Evolutionary conservation across 805 yeast species (phyloP).

Genomic region (Cyberlindnera amylophila): DNA sequence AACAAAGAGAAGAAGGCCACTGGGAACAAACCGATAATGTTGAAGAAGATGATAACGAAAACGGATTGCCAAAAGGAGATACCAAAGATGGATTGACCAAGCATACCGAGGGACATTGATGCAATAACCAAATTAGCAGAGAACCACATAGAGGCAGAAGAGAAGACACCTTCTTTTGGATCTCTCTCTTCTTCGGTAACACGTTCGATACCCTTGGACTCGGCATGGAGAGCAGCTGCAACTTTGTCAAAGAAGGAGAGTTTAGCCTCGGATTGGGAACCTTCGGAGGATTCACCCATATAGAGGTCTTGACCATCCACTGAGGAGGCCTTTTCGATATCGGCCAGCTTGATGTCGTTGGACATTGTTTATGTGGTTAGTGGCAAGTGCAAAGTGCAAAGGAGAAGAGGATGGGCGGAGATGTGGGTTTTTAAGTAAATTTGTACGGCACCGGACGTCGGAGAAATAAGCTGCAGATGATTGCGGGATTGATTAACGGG

Average conservation of each 20-base stretch:
- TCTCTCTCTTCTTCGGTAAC: conserved; percentile 76
- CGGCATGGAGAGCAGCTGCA: conserved; percentile 36
- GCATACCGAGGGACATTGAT: conserved; percentile 72
- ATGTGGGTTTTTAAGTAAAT: background rate
- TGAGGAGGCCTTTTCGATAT: conserved; percentile 23
- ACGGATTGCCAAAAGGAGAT: conserved; percentile 73
- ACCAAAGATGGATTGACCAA: conserved; percentile 60
- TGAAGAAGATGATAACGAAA: conserved; percentile 67
- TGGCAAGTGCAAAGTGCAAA: too few species aligned
- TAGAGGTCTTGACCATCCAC: conserved; percentile 17
- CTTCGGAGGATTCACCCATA: conserved; percentile 21
- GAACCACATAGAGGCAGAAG: conserved; percentile 86
- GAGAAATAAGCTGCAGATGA: too few species aligned
- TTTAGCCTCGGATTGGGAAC: conserved; percentile 16
- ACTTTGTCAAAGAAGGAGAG: conserved; percentile 25
- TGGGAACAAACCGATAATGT: conserved; percentile 65
- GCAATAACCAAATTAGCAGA: conserved; percentile 88
- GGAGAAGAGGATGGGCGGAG: background rate
- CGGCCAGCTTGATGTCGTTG: conserved; percentile 4
- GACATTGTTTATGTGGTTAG: conserved; percentile 5
- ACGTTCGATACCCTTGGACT: conserved; percentile 75
- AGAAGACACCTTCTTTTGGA: conserved; percentile 54
- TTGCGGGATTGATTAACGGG: too few species aligned
- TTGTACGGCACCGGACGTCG: background rate
- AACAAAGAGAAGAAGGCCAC: conserved; percentile 82